Evolutionary conservation across 106 monocot genomes (phyloP).

Genomic region (Allium cepa): DNA sequence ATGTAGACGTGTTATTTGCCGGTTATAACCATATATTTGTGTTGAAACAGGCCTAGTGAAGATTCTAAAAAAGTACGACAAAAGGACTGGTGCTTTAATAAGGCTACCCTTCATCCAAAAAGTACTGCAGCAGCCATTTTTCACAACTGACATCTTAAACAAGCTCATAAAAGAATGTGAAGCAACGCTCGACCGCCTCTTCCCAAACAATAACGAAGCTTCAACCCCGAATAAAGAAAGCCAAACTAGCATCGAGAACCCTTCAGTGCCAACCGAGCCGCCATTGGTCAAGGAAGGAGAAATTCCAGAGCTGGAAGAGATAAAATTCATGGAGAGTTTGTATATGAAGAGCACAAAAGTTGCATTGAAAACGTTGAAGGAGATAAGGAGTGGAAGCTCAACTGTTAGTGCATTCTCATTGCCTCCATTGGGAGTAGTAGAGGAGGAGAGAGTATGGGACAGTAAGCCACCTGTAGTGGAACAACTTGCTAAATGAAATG

Average conservation of each 20-base stretch:
- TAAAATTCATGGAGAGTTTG: constrained; percentile 57
- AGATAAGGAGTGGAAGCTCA: constrained; percentile 74
- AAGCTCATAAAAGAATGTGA: constrained; percentile 85
- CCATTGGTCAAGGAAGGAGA: constrained; percentile 14
- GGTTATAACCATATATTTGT: not conserved
- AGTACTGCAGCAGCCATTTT: constrained; percentile 80
- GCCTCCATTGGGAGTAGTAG: constrained; percentile 46
- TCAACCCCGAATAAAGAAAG: constrained; percentile 14
- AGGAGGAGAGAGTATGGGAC: constrained; percentile 27
- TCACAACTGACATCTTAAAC: constrained; percentile 75
- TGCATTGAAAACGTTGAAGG: constrained; percentile 50
- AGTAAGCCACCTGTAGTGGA: constrained; percentile 34
- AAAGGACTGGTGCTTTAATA: constrained; percentile 73
- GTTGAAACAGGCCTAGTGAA: constrained; percentile 62
- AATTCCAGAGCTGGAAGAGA: constrained; percentile 56
- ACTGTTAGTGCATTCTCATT: constrained; percentile 78
- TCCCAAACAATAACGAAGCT: constrained; percentile 25
- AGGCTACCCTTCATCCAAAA: constrained; percentile 80
- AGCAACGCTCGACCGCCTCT: constrained; percentile 58
- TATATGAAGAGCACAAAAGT: constrained; percentile 78
- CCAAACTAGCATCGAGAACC: not conserved
- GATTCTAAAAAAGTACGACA: constrained; percentile 97
- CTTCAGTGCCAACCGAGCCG: constrained; percentile 1
- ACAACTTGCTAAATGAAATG: constrained; percentile 29
- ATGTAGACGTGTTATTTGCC: too few species aligned